Conservation (phyloP, 2,329 filamentous ascomycete genomes). For the Aspergillus sp. region DNA sequence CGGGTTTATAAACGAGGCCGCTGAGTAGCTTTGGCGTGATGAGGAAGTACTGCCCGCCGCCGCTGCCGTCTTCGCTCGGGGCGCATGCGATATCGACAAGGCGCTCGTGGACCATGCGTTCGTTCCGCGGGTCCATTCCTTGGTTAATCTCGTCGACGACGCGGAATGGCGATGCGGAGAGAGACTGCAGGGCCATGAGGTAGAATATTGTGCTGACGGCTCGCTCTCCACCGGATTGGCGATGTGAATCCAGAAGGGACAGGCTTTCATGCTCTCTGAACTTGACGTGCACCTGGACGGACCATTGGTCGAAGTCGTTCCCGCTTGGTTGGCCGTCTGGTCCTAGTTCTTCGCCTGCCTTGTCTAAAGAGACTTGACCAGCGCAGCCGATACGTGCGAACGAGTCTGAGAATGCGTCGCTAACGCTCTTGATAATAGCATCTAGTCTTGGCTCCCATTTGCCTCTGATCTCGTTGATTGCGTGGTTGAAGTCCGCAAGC, state of each 20-base stretch:
- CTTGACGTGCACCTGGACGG: constrained; percentile 89
- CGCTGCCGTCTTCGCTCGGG: constrained; percentile 45
- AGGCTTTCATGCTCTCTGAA: constrained; percentile 86
- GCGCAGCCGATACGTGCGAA: constrained; percentile 94
- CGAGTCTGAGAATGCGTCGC: constrained; percentile 86
- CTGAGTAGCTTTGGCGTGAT: constrained; percentile 94
- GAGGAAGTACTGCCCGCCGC: constrained; percentile 80
- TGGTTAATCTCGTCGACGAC: constrained; percentile 99
- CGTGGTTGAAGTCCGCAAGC: constrained; percentile 55
- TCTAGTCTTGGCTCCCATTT: constrained; percentile 86
- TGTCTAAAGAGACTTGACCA: constrained; percentile 83
- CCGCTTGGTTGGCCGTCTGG: constrained; percentile 33
- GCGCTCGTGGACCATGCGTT: constrained; percentile 95
- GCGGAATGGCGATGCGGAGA: constrained; percentile 92
- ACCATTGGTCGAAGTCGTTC: constrained; percentile 91
- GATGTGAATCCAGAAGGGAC: constrained; percentile 82
- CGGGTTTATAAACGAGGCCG: constrained; percentile 78
- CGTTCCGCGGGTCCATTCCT: constrained; percentile 98
- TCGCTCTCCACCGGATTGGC: constrained; percentile 93
- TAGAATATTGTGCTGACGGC: constrained; percentile 98
- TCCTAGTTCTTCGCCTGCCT: constrained; percentile 52
- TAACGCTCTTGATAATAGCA: constrained; percentile 74
- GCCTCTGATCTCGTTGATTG: constrained; percentile 66
- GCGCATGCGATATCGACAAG: constrained; percentile 95
- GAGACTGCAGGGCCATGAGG: constrained; percentile 93